Conservation (phyloP, 1,284 basidiomycete genomes). For the Leccinum pachyderme region DNA sequence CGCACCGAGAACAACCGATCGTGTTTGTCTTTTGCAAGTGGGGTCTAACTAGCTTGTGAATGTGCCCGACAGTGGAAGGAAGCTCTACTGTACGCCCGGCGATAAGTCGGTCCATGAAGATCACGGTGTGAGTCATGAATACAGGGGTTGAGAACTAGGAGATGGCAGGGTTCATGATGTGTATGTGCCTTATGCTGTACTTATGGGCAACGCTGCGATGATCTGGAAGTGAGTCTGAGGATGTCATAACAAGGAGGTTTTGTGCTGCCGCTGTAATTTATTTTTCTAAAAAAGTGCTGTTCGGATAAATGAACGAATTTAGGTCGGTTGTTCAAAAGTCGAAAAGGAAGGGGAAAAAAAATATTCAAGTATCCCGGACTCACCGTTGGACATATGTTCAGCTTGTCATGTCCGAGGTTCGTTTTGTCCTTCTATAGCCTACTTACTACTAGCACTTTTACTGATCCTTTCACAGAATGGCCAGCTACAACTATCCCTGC, state of each 20-base stretch:
- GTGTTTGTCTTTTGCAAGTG: neutral
- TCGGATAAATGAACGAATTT: constrained; percentile 26
- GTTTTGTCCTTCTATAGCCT: neutral
- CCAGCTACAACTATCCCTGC: constrained; percentile 43
- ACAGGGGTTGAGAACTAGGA: neutral
- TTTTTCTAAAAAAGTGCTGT: neutral
- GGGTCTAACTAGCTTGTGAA: neutral
- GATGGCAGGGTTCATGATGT: neutral
- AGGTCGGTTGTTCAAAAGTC: constrained; percentile 21
- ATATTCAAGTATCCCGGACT: neutral
- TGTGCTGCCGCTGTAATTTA: neutral
- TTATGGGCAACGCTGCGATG: neutral
- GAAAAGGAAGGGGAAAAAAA: neutral
- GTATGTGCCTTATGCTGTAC: neutral
- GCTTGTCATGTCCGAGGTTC: constrained; percentile 30
- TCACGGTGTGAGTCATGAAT: neutral
- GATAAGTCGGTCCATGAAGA: neutral
- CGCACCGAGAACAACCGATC: neutral
- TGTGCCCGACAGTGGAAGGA: neutral
- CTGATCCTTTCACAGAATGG: constrained; percentile 16
- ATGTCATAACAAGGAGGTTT: neutral
- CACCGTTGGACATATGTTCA: neutral
- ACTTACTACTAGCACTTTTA: neutral
- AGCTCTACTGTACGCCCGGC: neutral
- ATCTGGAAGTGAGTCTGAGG: neutral